phyloP scores from a whole-genome alignment of 768 basidiomycete species.

The Mycena amicta region DNA sequence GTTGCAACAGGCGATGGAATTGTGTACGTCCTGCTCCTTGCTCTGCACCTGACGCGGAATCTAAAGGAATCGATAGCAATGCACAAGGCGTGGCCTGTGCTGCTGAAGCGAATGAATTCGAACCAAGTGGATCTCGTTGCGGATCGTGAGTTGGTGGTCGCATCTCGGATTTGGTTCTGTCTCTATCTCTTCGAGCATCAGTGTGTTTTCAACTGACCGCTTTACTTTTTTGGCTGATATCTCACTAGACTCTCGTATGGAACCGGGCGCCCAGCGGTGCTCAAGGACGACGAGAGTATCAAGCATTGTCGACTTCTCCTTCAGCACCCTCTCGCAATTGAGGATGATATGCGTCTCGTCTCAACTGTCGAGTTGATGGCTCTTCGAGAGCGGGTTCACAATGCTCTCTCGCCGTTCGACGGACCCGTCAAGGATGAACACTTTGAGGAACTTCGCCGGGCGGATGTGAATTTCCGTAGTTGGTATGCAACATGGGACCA shows the following conservation, averaged over 20 bases:
- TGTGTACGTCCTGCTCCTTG: slow-evolving; percentile 55
- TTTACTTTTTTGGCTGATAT: not conserved
- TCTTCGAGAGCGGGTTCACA: slow-evolving; percentile 84
- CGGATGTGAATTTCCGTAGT: slow-evolving; percentile 73
- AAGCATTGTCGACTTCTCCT: slow-evolving; percentile 77
- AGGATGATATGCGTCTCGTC: slow-evolving; percentile 93
- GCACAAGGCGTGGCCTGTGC: slow-evolving; percentile 88
- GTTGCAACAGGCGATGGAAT: slow-evolving; percentile 79
- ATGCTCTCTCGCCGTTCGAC: slow-evolving; percentile 79
- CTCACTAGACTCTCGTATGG: slow-evolving; percentile 85
- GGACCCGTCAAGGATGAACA: slow-evolving; percentile 72
- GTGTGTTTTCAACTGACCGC: slow-evolving; percentile 46
- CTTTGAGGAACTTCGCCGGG: slow-evolving; percentile 69
- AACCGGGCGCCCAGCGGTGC: slow-evolving; percentile 88
- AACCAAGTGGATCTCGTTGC: slow-evolving; percentile 58
- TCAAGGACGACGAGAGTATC: slow-evolving; percentile 93
- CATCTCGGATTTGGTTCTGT: slow-evolving; percentile 90
- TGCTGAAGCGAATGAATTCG: slow-evolving; percentile 76
- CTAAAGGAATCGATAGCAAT: slow-evolving; percentile 53
- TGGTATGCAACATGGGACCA: slow-evolving; percentile 87
- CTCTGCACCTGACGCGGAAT: not conserved
- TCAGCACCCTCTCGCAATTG: slow-evolving; percentile 85
- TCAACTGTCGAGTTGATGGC: slow-evolving; percentile 93
- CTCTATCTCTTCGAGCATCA: slow-evolving; percentile 94
- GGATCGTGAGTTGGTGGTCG: slow-evolving; percentile 80